These are phyloP conservation scores for Epichloe amarillans DNA, from an alignment of 2,329 filamentous ascomycete species.

Conservation along the genomic window DNA sequence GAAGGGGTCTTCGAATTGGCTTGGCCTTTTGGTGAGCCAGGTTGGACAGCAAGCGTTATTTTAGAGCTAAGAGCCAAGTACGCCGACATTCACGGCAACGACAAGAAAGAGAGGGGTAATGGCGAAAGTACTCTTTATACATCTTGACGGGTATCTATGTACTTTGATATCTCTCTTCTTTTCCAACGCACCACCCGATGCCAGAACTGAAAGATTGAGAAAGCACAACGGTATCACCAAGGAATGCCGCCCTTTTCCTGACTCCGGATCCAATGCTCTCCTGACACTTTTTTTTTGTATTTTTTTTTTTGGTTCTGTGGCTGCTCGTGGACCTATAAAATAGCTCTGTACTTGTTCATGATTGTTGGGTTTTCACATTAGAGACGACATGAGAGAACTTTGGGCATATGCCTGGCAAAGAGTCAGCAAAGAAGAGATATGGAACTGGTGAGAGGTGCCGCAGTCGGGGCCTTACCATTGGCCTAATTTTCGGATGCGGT, in stretches of 20 bases:
- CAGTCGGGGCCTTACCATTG: slow-evolving; percentile 50
- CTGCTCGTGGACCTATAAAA: not conserved
- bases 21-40: slow-evolving; percentile 44
- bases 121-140: slow-evolving; percentile 6
- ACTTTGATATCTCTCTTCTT: slow-evolving; percentile 1
- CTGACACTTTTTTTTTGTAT: not conserved
- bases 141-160: slow-evolving; percentile 9
- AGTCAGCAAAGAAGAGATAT: slow-evolving; percentile 11
- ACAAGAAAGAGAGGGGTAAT: slow-evolving; percentile 5
- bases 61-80: slow-evolving; percentile 21
- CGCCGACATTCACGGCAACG: not conserved
- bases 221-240: not conserved
- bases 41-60: slow-evolving; percentile 28
- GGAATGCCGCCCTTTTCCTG: slow-evolving; percentile 5
- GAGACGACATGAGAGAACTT: slow-evolving; percentile 63
- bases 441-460: not conserved
- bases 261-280: slow-evolving; percentile 7
- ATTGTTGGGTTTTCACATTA: slow-evolving; percentile 41
- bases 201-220: not conserved
- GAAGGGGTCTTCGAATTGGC: slow-evolving; percentile 48
- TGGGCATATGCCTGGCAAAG: slow-evolving; percentile 61
- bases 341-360: not conserved
- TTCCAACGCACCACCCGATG: not conserved
- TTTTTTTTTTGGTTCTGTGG: not conserved
- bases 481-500: slow-evolving; percentile 86